Conservation (phyloP, 352 stramenopile species). For the Phytopythium mirpurense region DNA sequence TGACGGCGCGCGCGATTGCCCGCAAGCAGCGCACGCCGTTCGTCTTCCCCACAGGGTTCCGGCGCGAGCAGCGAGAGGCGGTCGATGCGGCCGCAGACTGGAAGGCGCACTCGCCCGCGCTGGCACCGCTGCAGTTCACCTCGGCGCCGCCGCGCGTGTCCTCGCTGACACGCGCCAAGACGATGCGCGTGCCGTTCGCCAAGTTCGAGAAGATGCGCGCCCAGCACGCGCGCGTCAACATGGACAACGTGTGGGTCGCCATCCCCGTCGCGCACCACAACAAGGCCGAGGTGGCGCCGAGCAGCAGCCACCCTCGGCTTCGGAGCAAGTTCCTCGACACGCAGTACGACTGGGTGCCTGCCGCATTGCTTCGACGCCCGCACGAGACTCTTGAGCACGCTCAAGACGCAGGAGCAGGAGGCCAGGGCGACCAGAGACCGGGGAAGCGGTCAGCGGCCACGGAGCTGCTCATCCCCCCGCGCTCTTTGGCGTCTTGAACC, state of each 20-base stretch:
- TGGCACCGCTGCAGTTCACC: constrained; percentile 33
- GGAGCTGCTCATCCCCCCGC: neutral
- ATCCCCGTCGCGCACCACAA: constrained; percentile 28
- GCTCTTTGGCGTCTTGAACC: neutral
- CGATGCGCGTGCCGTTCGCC: constrained; percentile 34
- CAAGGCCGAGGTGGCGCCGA: neutral
- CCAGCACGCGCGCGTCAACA: constrained; percentile 37
- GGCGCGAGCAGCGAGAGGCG: constrained; percentile 5
- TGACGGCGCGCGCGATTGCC: constrained; percentile 22
- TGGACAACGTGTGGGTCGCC: constrained; percentile 55
- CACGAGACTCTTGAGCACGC: neutral
- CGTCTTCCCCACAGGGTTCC: constrained; percentile 7
- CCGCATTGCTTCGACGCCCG: constrained; percentile 17
- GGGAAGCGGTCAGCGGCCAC: neutral
- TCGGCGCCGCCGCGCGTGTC: constrained; percentile 25
- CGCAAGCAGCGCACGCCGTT: constrained; percentile 27
- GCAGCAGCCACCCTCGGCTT: neutral
- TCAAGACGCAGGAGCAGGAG: neutral
- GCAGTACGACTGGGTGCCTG: constrained; percentile 58
- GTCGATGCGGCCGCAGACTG: constrained; percentile 4
- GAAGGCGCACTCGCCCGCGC: constrained; percentile 16
- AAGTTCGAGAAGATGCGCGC: constrained; percentile 46
- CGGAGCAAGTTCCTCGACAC: constrained; percentile 25
- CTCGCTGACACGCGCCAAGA: constrained; percentile 21
- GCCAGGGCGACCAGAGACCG: neutral